Evolutionary conservation across 768 basidiomycete genomes (phyloP).

Genomic region (Gautieria morchelliformis): DNA sequence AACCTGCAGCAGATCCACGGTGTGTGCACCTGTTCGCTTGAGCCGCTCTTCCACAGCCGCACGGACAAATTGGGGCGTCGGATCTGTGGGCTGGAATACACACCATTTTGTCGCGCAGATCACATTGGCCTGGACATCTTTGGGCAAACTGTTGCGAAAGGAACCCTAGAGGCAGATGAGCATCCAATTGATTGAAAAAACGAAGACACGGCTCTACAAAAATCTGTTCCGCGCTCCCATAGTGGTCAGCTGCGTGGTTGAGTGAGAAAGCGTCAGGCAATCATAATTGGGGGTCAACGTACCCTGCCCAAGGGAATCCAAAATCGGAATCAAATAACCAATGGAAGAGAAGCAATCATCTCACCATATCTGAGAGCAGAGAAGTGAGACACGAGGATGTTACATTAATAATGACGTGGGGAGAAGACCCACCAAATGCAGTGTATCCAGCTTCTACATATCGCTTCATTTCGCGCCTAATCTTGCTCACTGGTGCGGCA

Average conservation of each 20-base stretch:
- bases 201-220: slow-evolving; percentile 40
- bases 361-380: slow-evolving; percentile 43
- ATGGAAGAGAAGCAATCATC: slow-evolving; percentile 10
- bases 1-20: slow-evolving; percentile 69
- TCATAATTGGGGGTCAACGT: not conserved
- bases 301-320: not conserved
- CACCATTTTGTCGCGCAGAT: slow-evolving; percentile 85
- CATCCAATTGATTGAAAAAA: not conserved
- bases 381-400: not conserved
- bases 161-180: slow-evolving; percentile 43
- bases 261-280: not conserved
- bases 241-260: slow-evolving; percentile 58
- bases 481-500: slow-evolving; percentile 51
- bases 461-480: slow-evolving; percentile 57
- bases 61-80: slow-evolving; percentile 48
- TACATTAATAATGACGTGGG: slow-evolving; percentile 30
- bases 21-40: slow-evolving; percentile 48
- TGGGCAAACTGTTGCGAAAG: slow-evolving; percentile 40
- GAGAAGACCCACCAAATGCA: slow-evolving; percentile 33
- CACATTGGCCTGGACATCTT: slow-evolving; percentile 27
- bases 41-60: slow-evolving; percentile 61
- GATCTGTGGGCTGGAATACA: slow-evolving; percentile 47
- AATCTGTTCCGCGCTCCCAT: slow-evolving; percentile 73
- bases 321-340: not conserved
- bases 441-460: slow-evolving; percentile 54